Base-by-base conservation (phyloP, 805 yeast genomes). In the Cyberlindnera amylophila region DNA sequence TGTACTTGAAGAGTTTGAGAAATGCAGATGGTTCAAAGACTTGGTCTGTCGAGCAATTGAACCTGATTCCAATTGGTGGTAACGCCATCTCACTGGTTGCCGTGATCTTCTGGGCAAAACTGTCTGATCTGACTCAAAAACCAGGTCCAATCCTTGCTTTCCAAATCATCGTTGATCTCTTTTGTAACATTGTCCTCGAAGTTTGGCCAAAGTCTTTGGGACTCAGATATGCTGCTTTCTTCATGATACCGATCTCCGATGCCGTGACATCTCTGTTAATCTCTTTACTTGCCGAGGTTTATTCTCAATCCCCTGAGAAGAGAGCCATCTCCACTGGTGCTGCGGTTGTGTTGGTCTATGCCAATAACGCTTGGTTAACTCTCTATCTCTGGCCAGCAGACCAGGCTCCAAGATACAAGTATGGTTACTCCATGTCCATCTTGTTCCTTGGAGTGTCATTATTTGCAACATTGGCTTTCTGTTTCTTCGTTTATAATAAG, bases 281-380 rank as follows among this genome's bases (percentile, higher is more conserved):
- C n/a, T 41, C 50, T 2, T 27, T 47, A 4, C 8, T 50, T 9
- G 46, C 52, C 3, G 54, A 50, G 27, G 51, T 50, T 7, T 47
- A 47, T 26, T 34, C 45, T n/a, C 54, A 62, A 32, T 68, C 69
- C 39, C 65, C 68, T 6, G 63, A 66, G 41, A 63, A 65, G 40
- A 54, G 74, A 45, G 63, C 71, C 6, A 65, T 69, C 29, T 64
- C 65, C 18, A 61, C 69, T 38, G 70, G 69, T 16, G 49, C 61
- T n/a, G 64, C 69, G 66, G 70, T 69, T 48, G 64, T 65, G n/a
- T 45, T 69, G 30, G 70, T 71, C 9, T 72, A 70, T 49, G 62
- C 67, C 14, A 63, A 70, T 9, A 67, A 70, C n/a, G 74, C 74
- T 1, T 70, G 72, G 68, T 61, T 65, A 41, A 54, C 70, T 1